These are phyloP conservation scores for Agrocybe praecox DNA, from an alignment of 768 basidiomycete species.

Conservation along the genomic window DNA sequence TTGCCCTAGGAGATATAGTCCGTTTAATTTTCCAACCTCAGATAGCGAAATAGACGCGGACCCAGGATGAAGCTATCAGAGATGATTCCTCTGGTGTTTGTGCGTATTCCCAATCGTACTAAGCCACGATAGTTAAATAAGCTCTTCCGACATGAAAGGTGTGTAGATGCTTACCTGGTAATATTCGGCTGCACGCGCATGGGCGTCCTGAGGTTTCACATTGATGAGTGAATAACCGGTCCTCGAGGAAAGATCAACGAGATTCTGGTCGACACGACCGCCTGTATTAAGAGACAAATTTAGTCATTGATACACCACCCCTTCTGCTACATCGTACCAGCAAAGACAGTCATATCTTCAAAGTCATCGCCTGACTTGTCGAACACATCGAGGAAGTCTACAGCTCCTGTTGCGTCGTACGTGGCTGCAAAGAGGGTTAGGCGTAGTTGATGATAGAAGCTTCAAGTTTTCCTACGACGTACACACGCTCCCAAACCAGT, in stretches of 20 bases:
- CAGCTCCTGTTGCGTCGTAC: slow-evolving; percentile 51
- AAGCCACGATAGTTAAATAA: background rate
- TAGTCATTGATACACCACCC: too few species aligned
- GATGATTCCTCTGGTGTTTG: slow-evolving; percentile 67
- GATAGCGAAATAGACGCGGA: slow-evolving; percentile 21
- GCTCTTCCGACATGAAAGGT: background rate
- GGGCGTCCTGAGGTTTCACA: slow-evolving; percentile 42
- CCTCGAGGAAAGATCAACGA: slow-evolving; percentile 56
- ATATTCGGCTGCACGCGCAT: slow-evolving; percentile 59
- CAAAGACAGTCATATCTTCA: slow-evolving; percentile 39
- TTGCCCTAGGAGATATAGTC: slow-evolving; percentile 44
- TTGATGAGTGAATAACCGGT: slow-evolving; percentile 57
- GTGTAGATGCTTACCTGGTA: slow-evolving; percentile 42
- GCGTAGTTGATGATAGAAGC: background rate
- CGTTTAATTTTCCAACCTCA: background rate
- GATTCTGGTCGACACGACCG: slow-evolving; percentile 40
- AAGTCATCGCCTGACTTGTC: slow-evolving; percentile 41
- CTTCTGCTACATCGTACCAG: slow-evolving; percentile 45
- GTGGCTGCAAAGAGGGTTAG: slow-evolving; percentile 40
- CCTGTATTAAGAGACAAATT: slow-evolving; percentile 40
- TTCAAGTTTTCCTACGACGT: slow-evolving; percentile 17
- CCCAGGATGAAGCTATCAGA: slow-evolving; percentile 67
- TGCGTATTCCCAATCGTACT: slow-evolving; percentile 54
- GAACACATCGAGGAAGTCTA: slow-evolving; percentile 50
- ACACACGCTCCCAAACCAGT: slow-evolving; percentile 48